Conservation (phyloP, 257 asterid species). For the Fraxinus excelsior region DNA sequence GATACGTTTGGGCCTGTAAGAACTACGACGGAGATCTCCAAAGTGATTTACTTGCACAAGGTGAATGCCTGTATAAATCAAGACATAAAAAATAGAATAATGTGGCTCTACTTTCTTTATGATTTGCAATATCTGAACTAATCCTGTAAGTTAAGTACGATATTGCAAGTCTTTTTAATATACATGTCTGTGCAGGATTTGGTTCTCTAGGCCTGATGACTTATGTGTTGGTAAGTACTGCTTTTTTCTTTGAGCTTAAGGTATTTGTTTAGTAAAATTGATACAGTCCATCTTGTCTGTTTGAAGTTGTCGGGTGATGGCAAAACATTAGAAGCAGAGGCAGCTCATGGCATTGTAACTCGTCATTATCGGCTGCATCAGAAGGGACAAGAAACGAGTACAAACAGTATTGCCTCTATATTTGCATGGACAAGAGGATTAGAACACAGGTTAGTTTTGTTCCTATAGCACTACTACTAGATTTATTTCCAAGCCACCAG, state of each 20-base stretch:
- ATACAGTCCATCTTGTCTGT: background rate
- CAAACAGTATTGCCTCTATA: slow-evolving; percentile 90
- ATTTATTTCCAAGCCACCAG: background rate
- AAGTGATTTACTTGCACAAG: slow-evolving; percentile 97
- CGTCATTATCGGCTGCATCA: slow-evolving; percentile 88
- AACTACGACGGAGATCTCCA: slow-evolving; percentile 96
- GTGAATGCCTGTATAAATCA: slow-evolving; percentile 38
- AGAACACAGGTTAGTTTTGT: slow-evolving; percentile 63
- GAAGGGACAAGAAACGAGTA: slow-evolving; percentile 94
- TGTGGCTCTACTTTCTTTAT: background rate
- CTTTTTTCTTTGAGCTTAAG: background rate
- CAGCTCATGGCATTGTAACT: slow-evolving; percentile 96
- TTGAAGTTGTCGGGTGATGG: slow-evolving; percentile 88
- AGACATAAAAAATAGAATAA: slow-evolving; percentile 7
- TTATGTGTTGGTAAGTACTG: slow-evolving; percentile 67
- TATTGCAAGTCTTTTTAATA: background rate
- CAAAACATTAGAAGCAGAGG: slow-evolving; percentile 92
- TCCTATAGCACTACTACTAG: background rate
- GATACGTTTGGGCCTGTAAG: slow-evolving; percentile 97
- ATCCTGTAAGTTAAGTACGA: background rate
- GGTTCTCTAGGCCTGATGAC: slow-evolving; percentile 97
- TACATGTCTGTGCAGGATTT: slow-evolving; percentile 54
- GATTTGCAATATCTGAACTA: background rate
- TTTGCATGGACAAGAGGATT: slow-evolving; percentile 95
- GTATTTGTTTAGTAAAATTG: slow-evolving; percentile 1